Percentiles rank a stretch among this genome's conserved stretches.
phyloP scores from a whole-genome alignment of 352 stramenopile genomes.

The Phytopythium delawarense region DNA sequence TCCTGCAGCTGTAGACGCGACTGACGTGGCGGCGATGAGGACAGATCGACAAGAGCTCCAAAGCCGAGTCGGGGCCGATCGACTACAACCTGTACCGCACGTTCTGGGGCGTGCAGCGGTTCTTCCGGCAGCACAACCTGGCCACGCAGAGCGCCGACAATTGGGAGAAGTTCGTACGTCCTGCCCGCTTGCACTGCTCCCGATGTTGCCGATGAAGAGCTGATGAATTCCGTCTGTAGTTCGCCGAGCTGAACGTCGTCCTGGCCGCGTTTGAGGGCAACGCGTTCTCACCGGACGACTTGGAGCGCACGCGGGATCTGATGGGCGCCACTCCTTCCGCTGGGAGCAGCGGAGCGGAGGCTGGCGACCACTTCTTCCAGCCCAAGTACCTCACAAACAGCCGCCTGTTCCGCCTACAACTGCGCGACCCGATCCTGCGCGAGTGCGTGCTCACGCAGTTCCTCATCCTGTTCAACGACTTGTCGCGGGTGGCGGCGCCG shows the following conservation, averaged over 20 bases:
- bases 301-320: slow-evolving; percentile 64
- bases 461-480: slow-evolving; percentile 76
- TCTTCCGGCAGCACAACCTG: slow-evolving; percentile 76
- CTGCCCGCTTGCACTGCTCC: neutral
- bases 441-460: slow-evolving; percentile 89
- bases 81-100: slow-evolving; percentile 90
- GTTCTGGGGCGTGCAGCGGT: slow-evolving; percentile 90
- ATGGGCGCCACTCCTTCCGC: slow-evolving; percentile 22
- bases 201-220: neutral
- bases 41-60: slow-evolving; percentile 49
- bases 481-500: slow-evolving; percentile 56
- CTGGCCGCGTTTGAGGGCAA: slow-evolving; percentile 83
- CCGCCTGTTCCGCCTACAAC: slow-evolving; percentile 86
- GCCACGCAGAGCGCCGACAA: slow-evolving; percentile 56
- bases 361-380: slow-evolving; percentile 83
- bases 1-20: neutral
- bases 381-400: slow-evolving; percentile 92
- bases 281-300: slow-evolving; percentile 76
- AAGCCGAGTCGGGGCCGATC: slow-evolving; percentile 47
- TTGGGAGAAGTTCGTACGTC: slow-evolving; percentile 83
- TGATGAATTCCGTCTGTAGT: slow-evolving; percentile 22
- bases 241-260: slow-evolving; percentile 73
- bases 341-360: slow-evolving; percentile 30
- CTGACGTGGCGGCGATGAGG: neutral
- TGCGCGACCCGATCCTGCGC: slow-evolving; percentile 86